Evolutionary conservation across 2,329 filamentous ascomycete genomes (phyloP), one percentile per base, ranked within the genome.

Genomic region (Ophiocordyceps robertsii): DNA sequence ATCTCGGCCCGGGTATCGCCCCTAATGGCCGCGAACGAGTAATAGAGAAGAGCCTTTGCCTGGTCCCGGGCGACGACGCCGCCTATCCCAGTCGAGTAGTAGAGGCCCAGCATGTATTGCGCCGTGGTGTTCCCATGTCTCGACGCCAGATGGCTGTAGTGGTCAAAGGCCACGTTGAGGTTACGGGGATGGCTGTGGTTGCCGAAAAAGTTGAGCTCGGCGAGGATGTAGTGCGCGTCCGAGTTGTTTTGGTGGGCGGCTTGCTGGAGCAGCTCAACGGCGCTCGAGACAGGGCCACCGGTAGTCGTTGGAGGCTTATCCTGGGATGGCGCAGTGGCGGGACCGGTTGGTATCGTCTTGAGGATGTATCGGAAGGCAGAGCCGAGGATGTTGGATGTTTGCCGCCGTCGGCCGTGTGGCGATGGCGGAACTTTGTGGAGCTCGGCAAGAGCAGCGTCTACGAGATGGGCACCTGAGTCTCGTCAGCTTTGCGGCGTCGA

Each of bases 181-280:
- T 95, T 80, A 49, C 82, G 75, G 2, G 90, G 89, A 55, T 95
- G 75, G 19, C 85, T 84, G 62, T 82, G 94, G 62, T 96, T 95
- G 58, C 92, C 92, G 55, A 92, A 88, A 63, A 96, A 96, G 67
- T 93, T 95, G 73, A 98, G 82, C 59, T 98, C 86, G 16, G 86
- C 92, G 21, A 98, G 72, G 14, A 94, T 69, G 56, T 83, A 95
- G 38, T 96, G 76, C 6, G 92, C 92, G 59, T 98, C 89, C 2
- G 85, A 74, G 56, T 87, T 78, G 49, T 76, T 75, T 47, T 69
- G 63, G 14, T 62, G 60, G 13, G 72, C 69, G 1, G 74, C 70
- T 44, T 70, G 62, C 46, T 76, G 64, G 17, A 79, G 66, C 19
- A 75, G 60, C 42, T 62, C 62, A 21, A 76, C 69, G 6, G 73